These are phyloP conservation scores for Daedalea quercina DNA, from an alignment of 768 basidiomycete species.

Conservation along the genomic window DNA sequence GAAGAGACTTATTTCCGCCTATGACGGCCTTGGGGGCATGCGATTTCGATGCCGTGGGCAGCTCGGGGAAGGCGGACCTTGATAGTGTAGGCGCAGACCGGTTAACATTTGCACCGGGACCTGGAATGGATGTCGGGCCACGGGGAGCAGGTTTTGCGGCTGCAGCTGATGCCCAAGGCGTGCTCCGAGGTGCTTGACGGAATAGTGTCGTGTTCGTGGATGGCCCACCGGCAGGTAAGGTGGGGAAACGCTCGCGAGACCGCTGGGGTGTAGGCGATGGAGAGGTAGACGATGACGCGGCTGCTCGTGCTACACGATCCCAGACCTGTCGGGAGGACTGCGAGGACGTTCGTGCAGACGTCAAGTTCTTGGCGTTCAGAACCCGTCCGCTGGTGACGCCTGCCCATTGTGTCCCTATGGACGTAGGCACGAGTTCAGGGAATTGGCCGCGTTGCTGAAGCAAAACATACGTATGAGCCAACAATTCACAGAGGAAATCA, in stretches of 20 bases:
- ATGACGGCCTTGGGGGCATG: constrained; percentile 38
- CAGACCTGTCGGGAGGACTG: constrained; percentile 64
- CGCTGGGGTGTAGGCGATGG: constrained; percentile 21
- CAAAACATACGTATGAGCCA: not conserved
- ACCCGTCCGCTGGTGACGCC: constrained; percentile 79
- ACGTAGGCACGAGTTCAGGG: constrained; percentile 62
- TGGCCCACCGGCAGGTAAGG: constrained; percentile 14
- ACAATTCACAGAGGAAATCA: not conserved
- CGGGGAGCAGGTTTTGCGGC: constrained; percentile 16
- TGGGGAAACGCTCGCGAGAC: constrained; percentile 24
- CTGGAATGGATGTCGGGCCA: constrained; percentile 25
- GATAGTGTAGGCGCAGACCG: constrained; percentile 40
- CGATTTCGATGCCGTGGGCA: constrained; percentile 41
- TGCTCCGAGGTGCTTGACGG: constrained; percentile 43
- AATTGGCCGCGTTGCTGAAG: constrained; percentile 77
- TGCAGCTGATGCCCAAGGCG: constrained; percentile 45
- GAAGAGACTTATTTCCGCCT: constrained; percentile 59
- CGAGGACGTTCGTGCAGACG: constrained; percentile 48
- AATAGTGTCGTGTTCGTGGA: constrained; percentile 16
- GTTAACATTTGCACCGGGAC: constrained; percentile 12
- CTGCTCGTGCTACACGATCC: constrained; percentile 86
- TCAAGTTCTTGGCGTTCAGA: constrained; percentile 76
- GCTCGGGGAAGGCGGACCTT: constrained; percentile 57
- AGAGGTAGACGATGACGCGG: constrained; percentile 37
- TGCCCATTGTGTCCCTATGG: constrained; percentile 62